Conservation (phyloP, 495 filamentous ascomycete genomes). For the Tuber brumale region DNA sequence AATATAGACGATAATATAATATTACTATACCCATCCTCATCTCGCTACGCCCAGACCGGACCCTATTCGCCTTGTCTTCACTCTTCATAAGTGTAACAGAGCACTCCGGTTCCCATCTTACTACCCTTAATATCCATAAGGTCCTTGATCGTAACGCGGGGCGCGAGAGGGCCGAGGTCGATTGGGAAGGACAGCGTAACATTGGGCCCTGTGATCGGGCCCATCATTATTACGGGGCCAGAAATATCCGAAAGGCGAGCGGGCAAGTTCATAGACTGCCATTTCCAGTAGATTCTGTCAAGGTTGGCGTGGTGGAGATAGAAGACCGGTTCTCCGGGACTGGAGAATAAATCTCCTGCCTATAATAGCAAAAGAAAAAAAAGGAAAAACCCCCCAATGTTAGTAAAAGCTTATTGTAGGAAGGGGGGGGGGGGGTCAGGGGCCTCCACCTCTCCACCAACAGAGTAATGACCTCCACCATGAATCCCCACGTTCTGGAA, state of each 20-base stretch:
- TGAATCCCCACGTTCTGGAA: conserved; percentile 55
- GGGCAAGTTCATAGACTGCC: conserved; percentile 33
- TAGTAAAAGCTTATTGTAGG: neutral
- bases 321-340: conserved; percentile 50
- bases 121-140: conserved; percentile 31
- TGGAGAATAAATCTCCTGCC: conserved; percentile 41
- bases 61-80: neutral
- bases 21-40: neutral
- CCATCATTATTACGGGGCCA: conserved; percentile 26
- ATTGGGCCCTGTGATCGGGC: conserved; percentile 44
- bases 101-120: conserved; percentile 6
- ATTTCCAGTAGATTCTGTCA: conserved; percentile 54
- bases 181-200: conserved; percentile 44
- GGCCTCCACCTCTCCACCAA: conserved; percentile 45
- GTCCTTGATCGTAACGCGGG: conserved; percentile 10
- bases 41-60: neutral
- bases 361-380: neutral
- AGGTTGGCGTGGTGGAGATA: conserved; percentile 57
- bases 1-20: neutral
- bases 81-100: conserved; percentile 28
- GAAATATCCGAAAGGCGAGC: conserved; percentile 40
- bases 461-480: conserved; percentile 58
- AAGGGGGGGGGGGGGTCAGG: neutral
- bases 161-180: conserved; percentile 37
- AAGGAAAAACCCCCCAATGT: neutral